Conservation (phyloP, 2,329 filamentous ascomycete species). For the Penicillium sp. region DNA sequence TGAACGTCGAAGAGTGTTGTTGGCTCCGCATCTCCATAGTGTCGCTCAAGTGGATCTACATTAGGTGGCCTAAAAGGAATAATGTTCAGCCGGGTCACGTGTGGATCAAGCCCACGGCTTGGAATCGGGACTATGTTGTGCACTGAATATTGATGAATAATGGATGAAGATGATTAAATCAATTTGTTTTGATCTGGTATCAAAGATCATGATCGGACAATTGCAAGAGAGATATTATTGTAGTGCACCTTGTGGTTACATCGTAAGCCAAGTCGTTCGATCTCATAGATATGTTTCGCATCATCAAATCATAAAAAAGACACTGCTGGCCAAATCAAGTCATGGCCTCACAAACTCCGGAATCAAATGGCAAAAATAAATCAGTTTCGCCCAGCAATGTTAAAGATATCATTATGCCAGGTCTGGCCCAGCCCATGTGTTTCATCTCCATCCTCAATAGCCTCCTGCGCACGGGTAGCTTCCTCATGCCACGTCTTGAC, state of each 20-base stretch:
- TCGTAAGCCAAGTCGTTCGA: background rate
- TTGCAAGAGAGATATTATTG: background rate
- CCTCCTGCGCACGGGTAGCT: slow-evolving; percentile 66
- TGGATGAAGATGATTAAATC: too few species aligned
- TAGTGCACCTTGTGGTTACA: background rate
- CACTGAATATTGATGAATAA: too few species aligned
- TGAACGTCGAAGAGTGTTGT: background rate
- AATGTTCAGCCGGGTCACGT: slow-evolving; percentile 27
- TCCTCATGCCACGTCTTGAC: slow-evolving; percentile 89
- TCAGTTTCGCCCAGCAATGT: slow-evolving; percentile 37
- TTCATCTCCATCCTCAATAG: slow-evolving; percentile 68
- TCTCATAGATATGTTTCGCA: background rate
- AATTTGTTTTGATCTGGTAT: too few species aligned
- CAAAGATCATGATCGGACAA: too few species aligned
- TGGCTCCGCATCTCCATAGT: slow-evolving; percentile 4
- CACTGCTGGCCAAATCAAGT: background rate
- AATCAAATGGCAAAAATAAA: background rate
- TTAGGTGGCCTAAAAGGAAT: slow-evolving; percentile 18
- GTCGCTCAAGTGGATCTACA: slow-evolving; percentile 2
- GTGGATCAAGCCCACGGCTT: background rate
- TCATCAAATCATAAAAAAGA: slow-evolving; percentile 1
- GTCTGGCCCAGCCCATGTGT: slow-evolving; percentile 52
- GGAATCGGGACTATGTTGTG: background rate
- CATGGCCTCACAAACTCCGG: background rate
- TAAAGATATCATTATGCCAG: slow-evolving; percentile 86